phyloP scores from a whole-genome alignment of 2,329 filamentous ascomycete species.

The Hyphodiscus sp. region DNA sequence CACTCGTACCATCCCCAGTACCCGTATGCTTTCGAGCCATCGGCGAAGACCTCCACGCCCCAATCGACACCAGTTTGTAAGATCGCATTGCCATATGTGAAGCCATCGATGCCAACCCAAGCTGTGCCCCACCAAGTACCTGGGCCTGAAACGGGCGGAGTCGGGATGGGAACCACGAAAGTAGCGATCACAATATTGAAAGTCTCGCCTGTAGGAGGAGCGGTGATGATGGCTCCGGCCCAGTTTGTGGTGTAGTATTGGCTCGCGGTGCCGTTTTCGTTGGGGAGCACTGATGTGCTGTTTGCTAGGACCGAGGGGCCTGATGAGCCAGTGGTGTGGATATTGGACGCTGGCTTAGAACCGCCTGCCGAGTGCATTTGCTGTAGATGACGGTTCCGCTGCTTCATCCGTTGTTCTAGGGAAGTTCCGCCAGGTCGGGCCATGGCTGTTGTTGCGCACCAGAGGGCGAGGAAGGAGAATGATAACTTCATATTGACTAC shows the following conservation, averaged over 20 bases:
- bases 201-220: slow-evolving; percentile 20
- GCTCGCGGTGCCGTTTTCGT: not conserved
- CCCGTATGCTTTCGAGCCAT: not conserved
- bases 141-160: not conserved
- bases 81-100: not conserved
- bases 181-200: slow-evolving; percentile 32
- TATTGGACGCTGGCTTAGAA: too few relatives aligned
- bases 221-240: slow-evolving; percentile 33
- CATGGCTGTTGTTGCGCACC: not conserved
- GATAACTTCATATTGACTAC: not conserved
- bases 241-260: slow-evolving; percentile 28
- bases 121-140: slow-evolving; percentile 2
- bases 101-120: slow-evolving; percentile 1
- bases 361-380: too few relatives aligned
- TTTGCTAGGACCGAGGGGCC: too few relatives aligned
- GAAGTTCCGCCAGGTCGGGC: not conserved
- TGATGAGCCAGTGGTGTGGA: too few relatives aligned
- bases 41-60: not conserved
- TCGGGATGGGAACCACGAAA: slow-evolving; percentile 31
- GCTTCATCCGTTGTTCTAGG: not conserved
- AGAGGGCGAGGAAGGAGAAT: not conserved
- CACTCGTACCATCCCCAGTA: slow-evolving; percentile 6
- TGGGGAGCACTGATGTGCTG: too few relatives aligned
- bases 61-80: slow-evolving; percentile 3
- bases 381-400: not conserved